A percentile compares a stretch with the other conserved stretches of the same genome.
phyloP scores from a whole-genome alignment of 2,329 filamentous ascomycete species.

The Hypoxylon sp. region DNA sequence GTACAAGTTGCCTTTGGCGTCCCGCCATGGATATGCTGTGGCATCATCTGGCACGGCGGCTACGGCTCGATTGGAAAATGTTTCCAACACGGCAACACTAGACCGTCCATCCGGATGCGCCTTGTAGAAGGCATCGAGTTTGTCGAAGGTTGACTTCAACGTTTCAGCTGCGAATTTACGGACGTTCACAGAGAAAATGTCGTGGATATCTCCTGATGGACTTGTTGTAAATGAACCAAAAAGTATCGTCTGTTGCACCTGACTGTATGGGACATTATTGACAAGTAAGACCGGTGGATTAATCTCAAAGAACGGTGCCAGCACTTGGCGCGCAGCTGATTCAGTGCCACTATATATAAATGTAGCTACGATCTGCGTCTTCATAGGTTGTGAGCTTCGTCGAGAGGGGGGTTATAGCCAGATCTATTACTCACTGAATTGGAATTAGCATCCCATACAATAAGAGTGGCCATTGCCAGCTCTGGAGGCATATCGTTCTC shows the following conservation, averaged over 20 bases:
- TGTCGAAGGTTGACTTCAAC: slow-evolving; percentile 28
- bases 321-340: slow-evolving; percentile 15
- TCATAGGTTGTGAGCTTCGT: slow-evolving; percentile 11
- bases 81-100: slow-evolving; percentile 27
- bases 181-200: slow-evolving; percentile 32
- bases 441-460: slow-evolving; percentile 26
- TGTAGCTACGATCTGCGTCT: slow-evolving; percentile 38
- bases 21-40: slow-evolving; percentile 51
- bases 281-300: slow-evolving; percentile 12
- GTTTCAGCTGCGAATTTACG: slow-evolving; percentile 22
- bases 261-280: slow-evolving; percentile 17
- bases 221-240: slow-evolving; percentile 2
- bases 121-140: slow-evolving; percentile 36
- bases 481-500: slow-evolving; percentile 25
- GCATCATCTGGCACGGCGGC: slow-evolving; percentile 28
- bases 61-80: slow-evolving; percentile 37
- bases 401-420: neutral
- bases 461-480: slow-evolving; percentile 17
- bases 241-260: slow-evolving; percentile 10
- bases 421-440: slow-evolving; percentile 17
- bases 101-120: slow-evolving; percentile 20
- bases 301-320: slow-evolving; percentile 39
- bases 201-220: neutral
- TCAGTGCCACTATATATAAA: slow-evolving; percentile 42
- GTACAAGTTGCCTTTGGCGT: slow-evolving; percentile 42